phyloP scores from a whole-genome alignment of 192 early-diverging fungal species.

The Coemansia interrupta region DNA sequence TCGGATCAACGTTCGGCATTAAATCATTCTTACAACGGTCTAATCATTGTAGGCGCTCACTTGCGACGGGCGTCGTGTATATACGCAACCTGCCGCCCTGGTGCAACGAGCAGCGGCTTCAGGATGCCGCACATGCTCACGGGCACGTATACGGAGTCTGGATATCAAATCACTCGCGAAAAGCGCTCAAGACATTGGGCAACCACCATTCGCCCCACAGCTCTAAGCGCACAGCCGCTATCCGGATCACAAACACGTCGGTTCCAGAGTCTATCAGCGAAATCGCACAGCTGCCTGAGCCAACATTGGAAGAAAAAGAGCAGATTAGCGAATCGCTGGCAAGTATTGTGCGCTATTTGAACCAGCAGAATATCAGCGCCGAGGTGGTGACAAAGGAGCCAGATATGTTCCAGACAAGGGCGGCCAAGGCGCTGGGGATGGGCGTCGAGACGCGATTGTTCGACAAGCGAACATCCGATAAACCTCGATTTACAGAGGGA shows the following conservation, averaged over 20 bases:
- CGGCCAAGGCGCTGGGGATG: constrained; percentile 14
- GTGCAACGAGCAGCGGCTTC: neutral
- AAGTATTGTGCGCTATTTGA: constrained; percentile 1
- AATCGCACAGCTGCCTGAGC: constrained; percentile 24
- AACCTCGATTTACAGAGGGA: constrained; percentile 19
- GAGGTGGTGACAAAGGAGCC: constrained; percentile 19
- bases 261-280: constrained; percentile 13
- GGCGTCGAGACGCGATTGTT: constrained; percentile 23
- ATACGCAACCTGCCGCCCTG: constrained; percentile 2
- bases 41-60: neutral
- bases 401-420: constrained; percentile 25
- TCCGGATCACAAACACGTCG: constrained; percentile 22
- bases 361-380: constrained; percentile 1
- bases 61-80: constrained; percentile 11
- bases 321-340: constrained; percentile 1
- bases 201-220: neutral
- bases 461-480: constrained; percentile 19
- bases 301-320: constrained; percentile 13
- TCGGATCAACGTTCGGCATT: neutral
- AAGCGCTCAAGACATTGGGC: neutral
- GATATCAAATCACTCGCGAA: neutral
- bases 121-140: constrained; percentile 8
- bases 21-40: no score
- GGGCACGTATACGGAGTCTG: constrained; percentile 19
- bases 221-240: constrained; percentile 11